These are phyloP conservation scores for Crithidia sp. DNA, from an alignment of 208 protist genomes.

Conservation along the genomic window DNA sequence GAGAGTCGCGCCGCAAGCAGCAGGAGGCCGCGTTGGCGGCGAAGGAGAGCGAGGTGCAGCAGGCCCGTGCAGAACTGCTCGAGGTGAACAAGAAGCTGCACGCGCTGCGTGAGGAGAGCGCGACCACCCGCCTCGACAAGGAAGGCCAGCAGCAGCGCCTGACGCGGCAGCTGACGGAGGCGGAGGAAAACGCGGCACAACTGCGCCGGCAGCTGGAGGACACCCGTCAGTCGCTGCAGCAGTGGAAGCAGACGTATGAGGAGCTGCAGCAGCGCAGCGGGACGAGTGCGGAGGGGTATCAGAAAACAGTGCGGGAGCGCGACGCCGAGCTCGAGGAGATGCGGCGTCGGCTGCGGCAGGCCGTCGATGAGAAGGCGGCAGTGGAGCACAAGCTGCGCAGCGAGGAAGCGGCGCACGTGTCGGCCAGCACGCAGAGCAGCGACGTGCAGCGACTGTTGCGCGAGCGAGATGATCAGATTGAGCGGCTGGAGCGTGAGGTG, in stretches of 20 bases:
- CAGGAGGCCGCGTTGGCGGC: slow-evolving; percentile 38
- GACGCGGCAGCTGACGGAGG: slow-evolving; percentile 48
- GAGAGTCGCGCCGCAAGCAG: slow-evolving; percentile 42
- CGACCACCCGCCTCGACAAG: slow-evolving; percentile 31
- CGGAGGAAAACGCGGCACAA: slow-evolving; percentile 52
- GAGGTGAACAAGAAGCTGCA: slow-evolving; percentile 44
- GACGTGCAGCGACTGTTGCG: slow-evolving; percentile 45
- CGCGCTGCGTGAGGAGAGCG: slow-evolving; percentile 54
- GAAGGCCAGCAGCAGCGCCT: slow-evolving; percentile 47
- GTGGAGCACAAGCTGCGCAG: slow-evolving; percentile 41
- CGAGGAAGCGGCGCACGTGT: slow-evolving; percentile 42
- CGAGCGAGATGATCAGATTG: slow-evolving; percentile 51
- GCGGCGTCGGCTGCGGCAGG: slow-evolving; percentile 30
- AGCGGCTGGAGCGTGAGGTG: slow-evolving; percentile 51
- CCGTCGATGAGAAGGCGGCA: slow-evolving; percentile 46
- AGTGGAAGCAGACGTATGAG: slow-evolving; percentile 61
- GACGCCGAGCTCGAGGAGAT: slow-evolving; percentile 58
- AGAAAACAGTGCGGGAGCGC: slow-evolving; percentile 48
- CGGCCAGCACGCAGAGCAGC: slow-evolving; percentile 25
- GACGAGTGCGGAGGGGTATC: slow-evolving; percentile 29
- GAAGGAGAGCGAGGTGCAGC: slow-evolving; percentile 63
- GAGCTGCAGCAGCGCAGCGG: slow-evolving; percentile 57
- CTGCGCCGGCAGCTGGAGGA: slow-evolving; percentile 55
- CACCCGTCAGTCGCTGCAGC: slow-evolving; percentile 35
- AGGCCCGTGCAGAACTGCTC: slow-evolving; percentile 43